Evolutionary conservation across 1,139 yeast genomes (phyloP).

Genomic region (Lodderomyces margitis): DNA sequence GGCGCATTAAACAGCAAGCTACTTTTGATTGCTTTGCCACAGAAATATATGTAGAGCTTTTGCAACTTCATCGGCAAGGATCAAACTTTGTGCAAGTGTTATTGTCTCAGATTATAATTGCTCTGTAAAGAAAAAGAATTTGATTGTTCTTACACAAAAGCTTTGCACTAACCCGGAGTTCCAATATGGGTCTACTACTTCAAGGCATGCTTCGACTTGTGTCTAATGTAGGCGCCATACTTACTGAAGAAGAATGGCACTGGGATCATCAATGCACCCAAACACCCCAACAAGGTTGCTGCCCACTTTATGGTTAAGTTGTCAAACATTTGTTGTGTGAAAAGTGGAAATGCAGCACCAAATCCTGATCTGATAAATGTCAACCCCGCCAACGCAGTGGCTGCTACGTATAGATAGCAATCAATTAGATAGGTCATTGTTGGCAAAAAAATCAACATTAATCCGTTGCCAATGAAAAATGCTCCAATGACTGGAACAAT

Average conservation of each 20-base stretch:
- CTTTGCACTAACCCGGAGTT: not conserved
- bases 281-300: slow-evolving; percentile 68
- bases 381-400: slow-evolving; percentile 86
- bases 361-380: slow-evolving; percentile 66
- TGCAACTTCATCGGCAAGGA: too few species aligned
- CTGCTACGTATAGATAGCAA: slow-evolving; percentile 72
- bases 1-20: not conserved
- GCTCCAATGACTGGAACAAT: slow-evolving; percentile 78
- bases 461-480: slow-evolving; percentile 67
- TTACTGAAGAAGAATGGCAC: slow-evolving; percentile 70
- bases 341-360: slow-evolving; percentile 50
- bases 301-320: slow-evolving; percentile 83
- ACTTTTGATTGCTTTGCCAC: not conserved
- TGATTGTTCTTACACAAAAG: not conserved
- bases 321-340: slow-evolving; percentile 65
- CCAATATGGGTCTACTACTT: not conserved
- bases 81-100: not conserved
- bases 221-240: slow-evolving; percentile 55
- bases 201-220: slow-evolving; percentile 63
- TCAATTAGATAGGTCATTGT: slow-evolving; percentile 79
- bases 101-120: too few species aligned
- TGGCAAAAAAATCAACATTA: slow-evolving; percentile 72
- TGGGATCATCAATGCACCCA: slow-evolving; percentile 61
- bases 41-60: too few species aligned
- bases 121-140: too few species aligned